A percentile compares a stretch with the other conserved stretches of the same genome.
phyloP scores from a whole-genome alignment of 306 rosid genomes.

The Canavalia gladiata region DNA sequence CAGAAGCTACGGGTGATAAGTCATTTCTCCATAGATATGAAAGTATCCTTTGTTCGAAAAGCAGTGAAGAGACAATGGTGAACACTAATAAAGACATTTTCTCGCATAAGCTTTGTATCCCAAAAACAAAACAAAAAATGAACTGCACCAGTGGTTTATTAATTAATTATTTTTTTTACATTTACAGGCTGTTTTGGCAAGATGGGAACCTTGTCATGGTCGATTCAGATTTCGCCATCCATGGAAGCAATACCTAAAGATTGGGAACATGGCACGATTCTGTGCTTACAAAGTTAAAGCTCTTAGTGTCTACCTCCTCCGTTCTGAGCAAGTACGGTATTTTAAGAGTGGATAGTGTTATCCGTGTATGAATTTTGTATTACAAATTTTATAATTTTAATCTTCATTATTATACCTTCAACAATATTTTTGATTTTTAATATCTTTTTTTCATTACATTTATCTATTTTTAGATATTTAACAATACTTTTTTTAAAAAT shows the following conservation, averaged over 20 bases:
- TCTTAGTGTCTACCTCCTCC: constrained; percentile 52
- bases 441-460: no score
- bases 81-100: not conserved
- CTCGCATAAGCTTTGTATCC: not conserved
- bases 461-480: no score
- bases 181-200: constrained; percentile 63
- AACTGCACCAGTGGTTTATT: not conserved
- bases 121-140: not conserved
- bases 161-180: not conserved
- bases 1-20: constrained; percentile 5
- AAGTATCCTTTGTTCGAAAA: constrained; percentile 62
- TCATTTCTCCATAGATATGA: constrained; percentile 52
- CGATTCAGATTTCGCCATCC: constrained; percentile 66
- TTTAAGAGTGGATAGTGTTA: no score
- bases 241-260: constrained; percentile 67
- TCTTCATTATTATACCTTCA: no score
- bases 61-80: constrained; percentile 62
- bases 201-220: constrained; percentile 75
- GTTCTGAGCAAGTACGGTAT: constrained; percentile 39
- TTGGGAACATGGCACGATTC: constrained; percentile 55
- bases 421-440: no score
- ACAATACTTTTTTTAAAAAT: no score
- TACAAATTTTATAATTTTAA: no score
- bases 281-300: constrained; percentile 68
- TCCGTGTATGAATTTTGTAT: no score